Base-by-base conservation (phyloP, 352 stramenopile genomes). In the Proteromonas lacertae region DNA sequence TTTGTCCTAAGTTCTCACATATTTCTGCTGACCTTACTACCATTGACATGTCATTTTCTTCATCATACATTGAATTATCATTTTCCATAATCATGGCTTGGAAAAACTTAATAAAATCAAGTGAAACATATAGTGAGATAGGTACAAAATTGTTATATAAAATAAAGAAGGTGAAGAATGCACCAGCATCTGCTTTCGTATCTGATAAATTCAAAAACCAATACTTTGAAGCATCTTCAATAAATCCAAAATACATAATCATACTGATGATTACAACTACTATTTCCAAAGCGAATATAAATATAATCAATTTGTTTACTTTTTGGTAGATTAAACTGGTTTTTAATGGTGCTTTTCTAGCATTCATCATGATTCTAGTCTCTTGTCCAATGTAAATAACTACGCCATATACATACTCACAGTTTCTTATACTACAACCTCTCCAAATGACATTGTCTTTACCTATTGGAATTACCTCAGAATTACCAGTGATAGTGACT, bases 61-160 rank as follows among this genome's bases (percentile, higher is more conserved):
- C 60, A 47, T 91, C 61, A 40, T 69, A 74, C 52, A 95, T 94
- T n/a, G 86, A 50, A 13, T 59, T 53, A 31, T 90, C 74, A 57
- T 60, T 46, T 28, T 46, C 34, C 31, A 54, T 50, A 12, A 52
- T 21, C n/a, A 38, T 36, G 4, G 48, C 35, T 13, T 45, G 45
- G n/a, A 38, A 29, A 41, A 90, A 81, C 38, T 86, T 90, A 31
- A 88, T 68, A 37, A 92, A 71, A 44, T 80, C 79, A 46, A 95
- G 77, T 6, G 76, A 90, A 2, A 97, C 77, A 43, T 84, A 92
- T 13, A 97, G 60, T 36, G 72, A 92, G 42, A 96, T 72, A 7
- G 84, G 84, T 6, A 97, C 66, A n/a, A n/a, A n/a, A n/a, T n/a
- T n/a, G n/a, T n/a, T n/a, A n/a, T n/a, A n/a, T n/a, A n/a, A n/a